Evolutionary conservation across 176 grass and related monocot genomes (phyloP).

Genomic region (Thinopyrum elongatum): DNA sequence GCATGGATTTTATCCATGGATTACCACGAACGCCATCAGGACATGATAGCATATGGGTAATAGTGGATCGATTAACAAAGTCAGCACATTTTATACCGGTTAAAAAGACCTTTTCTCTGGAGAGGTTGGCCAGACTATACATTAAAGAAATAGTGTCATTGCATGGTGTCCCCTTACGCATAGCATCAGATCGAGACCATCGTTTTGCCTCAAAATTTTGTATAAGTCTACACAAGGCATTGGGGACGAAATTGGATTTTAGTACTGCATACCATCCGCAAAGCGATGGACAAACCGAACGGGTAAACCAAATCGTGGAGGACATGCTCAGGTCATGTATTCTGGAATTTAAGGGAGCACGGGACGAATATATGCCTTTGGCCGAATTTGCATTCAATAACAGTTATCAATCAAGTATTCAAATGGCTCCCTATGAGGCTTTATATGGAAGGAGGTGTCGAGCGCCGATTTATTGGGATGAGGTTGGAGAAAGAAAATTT

Average conservation of each 20-base stretch:
- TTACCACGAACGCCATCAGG: background rate
- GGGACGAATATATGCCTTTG: background rate
- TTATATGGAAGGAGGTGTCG: too few species aligned
- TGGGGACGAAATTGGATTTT: background rate
- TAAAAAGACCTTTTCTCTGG: background rate
- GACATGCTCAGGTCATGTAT: background rate
- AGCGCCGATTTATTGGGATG: too few species aligned
- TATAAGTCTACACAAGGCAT: background rate
- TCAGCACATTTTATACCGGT: background rate
- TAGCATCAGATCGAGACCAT: background rate
- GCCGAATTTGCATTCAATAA: background rate
- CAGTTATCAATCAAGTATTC: background rate
- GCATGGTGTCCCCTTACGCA: background rate
- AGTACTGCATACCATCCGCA: background rate
- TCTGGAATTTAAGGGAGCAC: background rate
- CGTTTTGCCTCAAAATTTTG: background rate
- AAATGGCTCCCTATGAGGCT: too few species aligned
- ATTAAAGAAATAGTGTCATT: background rate
- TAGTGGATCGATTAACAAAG: background rate
- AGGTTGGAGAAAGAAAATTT: too few species aligned
- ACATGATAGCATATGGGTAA: background rate
- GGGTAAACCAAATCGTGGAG: background rate
- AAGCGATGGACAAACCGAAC: background rate
- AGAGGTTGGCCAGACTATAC: background rate
- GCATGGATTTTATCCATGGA: background rate